Evolutionary conservation across 345 rosid species (phyloP).

Genomic region (Brassica cretica): DNA sequence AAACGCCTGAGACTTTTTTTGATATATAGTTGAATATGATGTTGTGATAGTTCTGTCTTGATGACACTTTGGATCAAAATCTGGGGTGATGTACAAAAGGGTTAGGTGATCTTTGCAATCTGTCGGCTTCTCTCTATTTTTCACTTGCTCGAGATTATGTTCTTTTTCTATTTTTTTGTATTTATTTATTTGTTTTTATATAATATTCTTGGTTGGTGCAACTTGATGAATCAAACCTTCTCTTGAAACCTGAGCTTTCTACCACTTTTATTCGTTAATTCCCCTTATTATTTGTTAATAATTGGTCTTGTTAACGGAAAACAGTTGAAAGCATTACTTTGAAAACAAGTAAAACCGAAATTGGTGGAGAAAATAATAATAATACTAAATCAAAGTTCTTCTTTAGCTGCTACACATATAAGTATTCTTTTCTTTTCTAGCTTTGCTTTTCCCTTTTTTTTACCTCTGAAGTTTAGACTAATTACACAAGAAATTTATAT

Average conservation of each 20-base stretch:
- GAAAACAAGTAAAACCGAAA: slow-evolving; percentile 27
- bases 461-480: background rate
- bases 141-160: slow-evolving; percentile 19
- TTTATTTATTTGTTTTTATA: background rate
- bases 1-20: background rate
- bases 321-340: slow-evolving; percentile 30
- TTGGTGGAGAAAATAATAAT: background rate
- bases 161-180: background rate
- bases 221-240: slow-evolving; percentile 25
- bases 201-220: slow-evolving; percentile 18
- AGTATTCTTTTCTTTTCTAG: background rate
- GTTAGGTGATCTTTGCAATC: slow-evolving; percentile 29
- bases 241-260: slow-evolving; percentile 37
- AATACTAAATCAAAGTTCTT: background rate
- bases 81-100: slow-evolving; percentile 19
- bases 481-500: background rate
- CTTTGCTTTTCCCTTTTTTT: background rate
- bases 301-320: slow-evolving; percentile 19
- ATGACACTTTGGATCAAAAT: slow-evolving; percentile 15
- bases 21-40: background rate
- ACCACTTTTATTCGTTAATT: slow-evolving; percentile 22
- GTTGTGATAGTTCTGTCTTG: background rate
- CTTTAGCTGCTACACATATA: background rate
- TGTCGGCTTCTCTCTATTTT: slow-evolving; percentile 34
- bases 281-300: slow-evolving; percentile 9